phyloP scores from a whole-genome alignment of 192 early-diverging fungal genomes.

The Rhizophagus clarus region DNA sequence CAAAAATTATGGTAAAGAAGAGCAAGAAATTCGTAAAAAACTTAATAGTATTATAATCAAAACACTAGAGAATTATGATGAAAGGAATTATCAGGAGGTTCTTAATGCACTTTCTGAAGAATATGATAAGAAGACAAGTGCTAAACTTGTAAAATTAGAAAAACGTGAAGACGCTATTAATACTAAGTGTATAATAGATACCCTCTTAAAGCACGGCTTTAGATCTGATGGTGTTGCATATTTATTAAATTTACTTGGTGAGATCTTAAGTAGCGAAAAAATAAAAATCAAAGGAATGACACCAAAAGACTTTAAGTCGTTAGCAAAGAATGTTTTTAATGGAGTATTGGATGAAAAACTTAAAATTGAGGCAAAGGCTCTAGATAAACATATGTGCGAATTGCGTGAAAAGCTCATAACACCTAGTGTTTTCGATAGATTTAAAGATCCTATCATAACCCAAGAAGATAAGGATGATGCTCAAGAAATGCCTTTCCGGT shows the following conservation, averaged over 20 bases:
- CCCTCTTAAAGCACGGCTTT: neutral
- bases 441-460: neutral
- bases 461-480: neutral
- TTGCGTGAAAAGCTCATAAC: neutral
- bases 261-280: constrained; percentile 1
- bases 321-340: neutral
- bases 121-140: neutral
- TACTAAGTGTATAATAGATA: neutral
- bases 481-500: constrained; percentile 1
- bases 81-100: neutral
- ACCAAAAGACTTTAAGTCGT: neutral
- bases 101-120: neutral
- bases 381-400: neutral
- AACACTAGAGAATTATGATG: neutral
- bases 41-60: neutral
- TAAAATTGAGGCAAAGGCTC: neutral
- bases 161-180: neutral
- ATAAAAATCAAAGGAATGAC: neutral
- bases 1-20: neutral
- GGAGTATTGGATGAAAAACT: neutral
- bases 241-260: neutral
- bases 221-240: neutral
- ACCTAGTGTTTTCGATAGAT: neutral
- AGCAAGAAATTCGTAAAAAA: neutral
- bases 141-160: neutral